These are phyloP conservation scores for Filosporella fistucella DNA, from an alignment of 495 filamentous ascomycete species.

Conservation along the genomic window DNA sequence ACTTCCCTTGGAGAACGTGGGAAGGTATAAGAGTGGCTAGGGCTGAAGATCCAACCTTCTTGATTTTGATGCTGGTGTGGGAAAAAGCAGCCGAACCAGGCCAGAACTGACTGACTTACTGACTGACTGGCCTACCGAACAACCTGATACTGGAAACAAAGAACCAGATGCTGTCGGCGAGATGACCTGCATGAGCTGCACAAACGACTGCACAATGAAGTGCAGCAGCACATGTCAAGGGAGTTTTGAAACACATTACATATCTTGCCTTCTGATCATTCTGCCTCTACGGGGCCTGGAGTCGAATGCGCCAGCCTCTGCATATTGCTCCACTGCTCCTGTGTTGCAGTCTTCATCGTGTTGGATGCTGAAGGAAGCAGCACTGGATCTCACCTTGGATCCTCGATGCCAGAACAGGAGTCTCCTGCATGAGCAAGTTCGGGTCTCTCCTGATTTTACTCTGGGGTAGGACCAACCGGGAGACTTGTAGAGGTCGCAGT, in stretches of 20 bases:
- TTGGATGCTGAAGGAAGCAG: conserved; percentile 3
- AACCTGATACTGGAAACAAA: too few relatives aligned
- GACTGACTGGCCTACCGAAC: too few relatives aligned
- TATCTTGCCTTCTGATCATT: conserved; percentile 8
- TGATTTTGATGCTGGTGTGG: neutral
- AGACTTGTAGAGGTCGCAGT: conserved; percentile 1
- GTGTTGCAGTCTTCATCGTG: conserved; percentile 12
- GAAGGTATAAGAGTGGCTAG: conserved; percentile 6
- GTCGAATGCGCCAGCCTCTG: conserved; percentile 4
- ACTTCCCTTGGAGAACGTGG: conserved; percentile 1
- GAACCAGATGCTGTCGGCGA: neutral
- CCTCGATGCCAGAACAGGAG: conserved; percentile 19
- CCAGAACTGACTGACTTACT: neutral
- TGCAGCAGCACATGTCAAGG: conserved; percentile 10
- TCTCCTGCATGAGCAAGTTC: conserved; percentile 27
- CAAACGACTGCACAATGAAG: neutral
- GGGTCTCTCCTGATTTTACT: conserved; percentile 15
- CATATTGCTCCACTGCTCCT: conserved; percentile 7
- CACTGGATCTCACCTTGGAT: conserved; percentile 13
- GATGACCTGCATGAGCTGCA: neutral
- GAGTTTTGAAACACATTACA: conserved; percentile 17
- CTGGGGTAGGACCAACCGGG: conserved; percentile 23
- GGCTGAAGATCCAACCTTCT: conserved; percentile 9
- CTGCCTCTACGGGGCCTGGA: neutral
- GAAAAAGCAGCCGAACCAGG: neutral